These are phyloP conservation scores for Dictyostelium brefeldianum DNA, from an alignment of 78 protist species.

Conservation along the genomic window DNA sequence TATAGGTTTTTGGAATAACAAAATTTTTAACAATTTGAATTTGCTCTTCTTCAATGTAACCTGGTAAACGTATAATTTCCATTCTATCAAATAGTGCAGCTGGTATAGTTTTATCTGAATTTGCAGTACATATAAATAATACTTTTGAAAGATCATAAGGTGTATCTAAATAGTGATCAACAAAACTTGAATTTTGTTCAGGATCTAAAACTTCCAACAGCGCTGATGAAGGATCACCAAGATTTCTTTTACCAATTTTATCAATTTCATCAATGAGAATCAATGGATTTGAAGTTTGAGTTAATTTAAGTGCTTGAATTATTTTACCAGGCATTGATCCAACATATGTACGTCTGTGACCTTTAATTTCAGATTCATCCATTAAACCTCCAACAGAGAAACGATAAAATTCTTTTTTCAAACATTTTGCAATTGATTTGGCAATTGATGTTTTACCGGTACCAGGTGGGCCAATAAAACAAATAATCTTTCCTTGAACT, in stretches of 20 bases:
- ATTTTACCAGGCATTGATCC: slow-evolving; percentile 98
- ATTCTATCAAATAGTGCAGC: slow-evolving; percentile 95
- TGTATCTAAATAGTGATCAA: slow-evolving; percentile 92
- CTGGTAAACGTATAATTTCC: slow-evolving; percentile 91
- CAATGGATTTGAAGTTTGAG: slow-evolving; percentile 94
- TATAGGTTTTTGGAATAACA: slow-evolving; percentile 84
- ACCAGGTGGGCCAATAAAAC: slow-evolving; percentile 97
- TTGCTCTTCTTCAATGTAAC: slow-evolving; percentile 90
- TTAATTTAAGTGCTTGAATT: slow-evolving; percentile 92
- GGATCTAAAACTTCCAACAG: slow-evolving; percentile 97
- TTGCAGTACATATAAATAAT: slow-evolving; percentile 97
- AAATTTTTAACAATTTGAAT: slow-evolving; percentile 89
- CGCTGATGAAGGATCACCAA: slow-evolving; percentile 98
- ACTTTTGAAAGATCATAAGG: slow-evolving; percentile 82
- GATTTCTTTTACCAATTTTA: slow-evolving; percentile 80
- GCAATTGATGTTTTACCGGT: slow-evolving; percentile 97
- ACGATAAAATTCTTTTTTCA: slow-evolving; percentile 91
- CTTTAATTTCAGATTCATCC: slow-evolving; percentile 98
- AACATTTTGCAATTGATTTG: slow-evolving; percentile 84
- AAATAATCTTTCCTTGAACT: slow-evolving; percentile 93
- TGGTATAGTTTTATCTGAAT: slow-evolving; percentile 80
- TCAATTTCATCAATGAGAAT: slow-evolving; percentile 97
- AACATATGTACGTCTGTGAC: slow-evolving; percentile 91
- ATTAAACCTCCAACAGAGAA: slow-evolving; percentile 97
- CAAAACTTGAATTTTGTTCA: slow-evolving; percentile 94